Evolutionary conservation across 2,329 filamentous ascomycete genomes (phyloP).

Genomic region (Pochonia chlamydosporia): DNA sequence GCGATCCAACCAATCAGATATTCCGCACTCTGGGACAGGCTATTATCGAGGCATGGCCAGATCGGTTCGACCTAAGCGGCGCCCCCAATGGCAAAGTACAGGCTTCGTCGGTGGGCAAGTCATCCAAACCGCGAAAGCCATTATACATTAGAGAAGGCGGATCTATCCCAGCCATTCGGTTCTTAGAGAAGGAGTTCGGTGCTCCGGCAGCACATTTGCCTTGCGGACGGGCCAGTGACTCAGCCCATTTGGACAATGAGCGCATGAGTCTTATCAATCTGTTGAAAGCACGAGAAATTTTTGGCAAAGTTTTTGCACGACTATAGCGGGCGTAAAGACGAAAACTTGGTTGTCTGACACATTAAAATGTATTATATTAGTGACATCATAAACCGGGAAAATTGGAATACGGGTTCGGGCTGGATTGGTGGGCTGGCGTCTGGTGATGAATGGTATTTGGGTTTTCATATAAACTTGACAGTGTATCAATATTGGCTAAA

Average conservation of each 20-base stretch:
- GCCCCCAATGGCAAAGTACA: conserved; percentile 7
- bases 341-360: not conserved
- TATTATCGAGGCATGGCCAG: conserved; percentile 78
- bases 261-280: conserved; percentile 82
- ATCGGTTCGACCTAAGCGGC: conserved; percentile 32
- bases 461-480: no score
- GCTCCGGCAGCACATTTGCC: conserved; percentile 90
- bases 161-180: conserved; percentile 89
- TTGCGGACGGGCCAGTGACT: conserved; percentile 90
- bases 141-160: conserved; percentile 95
- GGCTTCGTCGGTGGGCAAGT: conserved; percentile 3
- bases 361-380: no score
- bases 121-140: conserved; percentile 50
- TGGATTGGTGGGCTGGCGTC: no score
- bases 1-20: conserved; percentile 83
- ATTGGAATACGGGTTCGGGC: no score
- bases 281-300: conserved; percentile 87
- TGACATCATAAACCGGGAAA: no score
- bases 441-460: no score
- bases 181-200: conserved; percentile 87
- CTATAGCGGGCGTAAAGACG: conserved; percentile 32
- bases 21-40: conserved; percentile 84
- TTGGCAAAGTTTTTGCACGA: conserved; percentile 74
- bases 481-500: no score
- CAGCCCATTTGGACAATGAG: conserved; percentile 93